Conservation (phyloP, 108 stramenopile species). For the Nitzschia sp. region DNA sequence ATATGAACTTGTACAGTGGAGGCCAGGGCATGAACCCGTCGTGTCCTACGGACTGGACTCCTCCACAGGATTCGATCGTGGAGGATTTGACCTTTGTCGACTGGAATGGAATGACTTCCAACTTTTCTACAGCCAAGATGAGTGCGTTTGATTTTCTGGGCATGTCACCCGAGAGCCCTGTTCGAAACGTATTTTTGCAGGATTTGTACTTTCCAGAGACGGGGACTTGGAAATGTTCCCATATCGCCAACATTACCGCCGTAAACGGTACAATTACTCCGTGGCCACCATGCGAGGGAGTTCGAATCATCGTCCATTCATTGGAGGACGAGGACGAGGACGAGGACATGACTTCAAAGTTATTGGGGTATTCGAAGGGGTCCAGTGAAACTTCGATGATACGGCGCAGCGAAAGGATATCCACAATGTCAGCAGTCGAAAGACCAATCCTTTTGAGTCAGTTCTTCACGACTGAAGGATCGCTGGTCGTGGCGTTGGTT, state of each 20-base stretch:
- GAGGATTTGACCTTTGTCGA: not conserved
- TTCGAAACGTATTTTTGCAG: not conserved
- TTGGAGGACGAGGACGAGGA: too few species aligned
- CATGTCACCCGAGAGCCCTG: not conserved
- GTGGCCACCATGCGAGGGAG: constrained; percentile 6
- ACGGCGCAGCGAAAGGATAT: too few species aligned
- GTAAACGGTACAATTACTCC: not conserved
- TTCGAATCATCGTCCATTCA: too few species aligned
- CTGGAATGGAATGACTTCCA: constrained; percentile 8
- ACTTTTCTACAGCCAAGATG: not conserved
- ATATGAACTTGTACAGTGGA: not conserved
- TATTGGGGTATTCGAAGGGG: too few species aligned
- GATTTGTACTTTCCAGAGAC: constrained; percentile 1
- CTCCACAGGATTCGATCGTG: not conserved
- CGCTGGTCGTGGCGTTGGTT: too few species aligned
- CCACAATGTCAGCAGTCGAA: too few species aligned
- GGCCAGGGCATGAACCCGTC: not conserved
- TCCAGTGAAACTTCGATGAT: too few species aligned
- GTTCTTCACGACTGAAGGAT: too few species aligned
- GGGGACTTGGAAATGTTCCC: not conserved
- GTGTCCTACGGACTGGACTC: not conserved
- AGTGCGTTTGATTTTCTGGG: not conserved
- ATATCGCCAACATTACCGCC: not conserved
- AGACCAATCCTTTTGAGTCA: too few species aligned
- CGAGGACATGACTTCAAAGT: too few species aligned